Percentiles rank a stretch among this genome's conserved stretches.
These are phyloP conservation scores for Martiniozyma abietophila DNA, from an alignment of 805 yeast species.

Conservation along the genomic window DNA sequence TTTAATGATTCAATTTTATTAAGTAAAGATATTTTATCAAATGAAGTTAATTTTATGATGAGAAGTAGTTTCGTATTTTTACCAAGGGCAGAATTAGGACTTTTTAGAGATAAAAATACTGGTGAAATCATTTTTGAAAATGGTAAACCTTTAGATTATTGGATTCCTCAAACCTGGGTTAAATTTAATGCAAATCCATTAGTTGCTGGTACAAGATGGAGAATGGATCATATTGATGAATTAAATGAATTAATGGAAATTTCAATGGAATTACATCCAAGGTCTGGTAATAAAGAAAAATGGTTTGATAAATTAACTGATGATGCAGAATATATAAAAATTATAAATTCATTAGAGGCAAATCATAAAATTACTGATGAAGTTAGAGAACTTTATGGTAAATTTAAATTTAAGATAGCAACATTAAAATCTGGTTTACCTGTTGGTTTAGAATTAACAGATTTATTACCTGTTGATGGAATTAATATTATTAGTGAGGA, in stretches of 20 bases:
- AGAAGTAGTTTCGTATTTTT: slow-evolving; percentile 72
- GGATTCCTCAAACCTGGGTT: slow-evolving; percentile 74
- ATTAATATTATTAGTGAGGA: slow-evolving; percentile 6
- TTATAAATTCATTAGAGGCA: slow-evolving; percentile 4
- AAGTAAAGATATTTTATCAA: slow-evolving; percentile 64
- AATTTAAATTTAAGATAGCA: too few relatives aligned
- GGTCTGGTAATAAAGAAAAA: too few relatives aligned
- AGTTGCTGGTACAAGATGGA: slow-evolving; percentile 34
- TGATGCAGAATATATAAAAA: not conserved
- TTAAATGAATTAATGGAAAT: not conserved
- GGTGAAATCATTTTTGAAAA: slow-evolving; percentile 39
- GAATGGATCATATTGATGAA: slow-evolving; percentile 12
- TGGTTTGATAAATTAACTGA: not conserved
- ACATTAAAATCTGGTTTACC: slow-evolving; percentile 3
- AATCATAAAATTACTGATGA: slow-evolving; percentile 2
- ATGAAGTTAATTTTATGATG: slow-evolving; percentile 82
- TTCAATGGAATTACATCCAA: too few relatives aligned
- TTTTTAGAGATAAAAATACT: slow-evolving; percentile 57
- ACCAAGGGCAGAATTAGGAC: slow-evolving; percentile 37
- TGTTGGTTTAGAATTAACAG: not conserved
- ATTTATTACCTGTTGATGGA: slow-evolving; percentile 5
- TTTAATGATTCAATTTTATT: slow-evolving; percentile 73
- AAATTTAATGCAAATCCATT: slow-evolving; percentile 68
- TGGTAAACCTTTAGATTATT: slow-evolving; percentile 46
- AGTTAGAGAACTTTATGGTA: too few relatives aligned